These are phyloP conservation scores for Tuber umbilicatum DNA, from an alignment of 495 filamentous ascomycete genomes.

Conservation along the genomic window DNA sequence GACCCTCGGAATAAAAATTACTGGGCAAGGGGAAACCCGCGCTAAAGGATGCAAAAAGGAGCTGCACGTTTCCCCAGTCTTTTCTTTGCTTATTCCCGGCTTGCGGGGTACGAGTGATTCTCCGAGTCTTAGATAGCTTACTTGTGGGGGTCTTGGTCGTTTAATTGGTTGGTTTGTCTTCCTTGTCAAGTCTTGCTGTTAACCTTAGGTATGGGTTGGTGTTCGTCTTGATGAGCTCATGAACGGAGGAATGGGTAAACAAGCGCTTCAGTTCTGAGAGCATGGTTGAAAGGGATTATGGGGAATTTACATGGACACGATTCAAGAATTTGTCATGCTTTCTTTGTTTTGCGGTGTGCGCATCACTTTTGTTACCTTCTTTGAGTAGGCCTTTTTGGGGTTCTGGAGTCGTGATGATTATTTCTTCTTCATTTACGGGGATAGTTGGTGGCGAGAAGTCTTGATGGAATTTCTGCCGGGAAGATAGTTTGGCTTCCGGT, in stretches of 20 bases:
- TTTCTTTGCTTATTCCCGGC: slow-evolving; percentile 4
- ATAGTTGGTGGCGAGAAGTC: not conserved
- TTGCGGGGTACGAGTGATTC: slow-evolving; percentile 5
- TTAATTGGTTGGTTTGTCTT: not conserved
- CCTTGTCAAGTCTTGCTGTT: not conserved
- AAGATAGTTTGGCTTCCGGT: not conserved
- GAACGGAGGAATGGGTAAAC: not conserved
- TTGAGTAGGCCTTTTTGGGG: not conserved
- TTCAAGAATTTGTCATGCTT: not conserved
- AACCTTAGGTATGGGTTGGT: not conserved
- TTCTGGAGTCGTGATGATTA: slow-evolving; percentile 1
- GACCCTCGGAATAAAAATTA: not conserved
- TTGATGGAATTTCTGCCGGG: not conserved
- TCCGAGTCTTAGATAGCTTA: not conserved
- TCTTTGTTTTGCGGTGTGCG: not conserved
- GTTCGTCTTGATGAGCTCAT: not conserved
- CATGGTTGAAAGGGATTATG: not conserved
- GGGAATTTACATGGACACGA: not conserved
- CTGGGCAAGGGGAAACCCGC: not conserved
- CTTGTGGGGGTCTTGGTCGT: not conserved
- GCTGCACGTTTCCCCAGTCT: slow-evolving; percentile 4
- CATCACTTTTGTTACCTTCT: not conserved
- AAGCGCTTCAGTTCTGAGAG: not conserved
- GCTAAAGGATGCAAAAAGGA: not conserved
- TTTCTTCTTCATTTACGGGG: not conserved